Percentiles rank a stretch among this genome's conserved stretches.
Conservation (phyloP, 805 yeast genomes). For the Teunomyces atbi region DNA sequence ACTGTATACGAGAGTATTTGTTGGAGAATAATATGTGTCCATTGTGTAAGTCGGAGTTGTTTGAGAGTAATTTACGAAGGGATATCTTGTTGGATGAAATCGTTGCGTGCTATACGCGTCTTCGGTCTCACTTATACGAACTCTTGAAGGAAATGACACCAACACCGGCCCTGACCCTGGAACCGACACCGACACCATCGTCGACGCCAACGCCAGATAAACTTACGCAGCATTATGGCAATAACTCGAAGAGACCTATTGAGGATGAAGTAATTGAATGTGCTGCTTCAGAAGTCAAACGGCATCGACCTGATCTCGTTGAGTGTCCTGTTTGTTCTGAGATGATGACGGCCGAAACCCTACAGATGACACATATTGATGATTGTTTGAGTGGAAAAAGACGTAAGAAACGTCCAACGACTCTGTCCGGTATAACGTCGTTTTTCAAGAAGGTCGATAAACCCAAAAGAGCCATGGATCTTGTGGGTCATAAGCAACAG, state of each 20-base stretch:
- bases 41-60: slow-evolving; percentile 65
- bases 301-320: slow-evolving; percentile 29
- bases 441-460: slow-evolving; percentile 23
- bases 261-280: slow-evolving; percentile 17
- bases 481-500: slow-evolving; percentile 24
- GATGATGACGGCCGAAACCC: slow-evolving; percentile 50
- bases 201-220: background rate
- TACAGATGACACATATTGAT: slow-evolving; percentile 64
- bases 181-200: slow-evolving; percentile 4
- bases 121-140: slow-evolving; percentile 42
- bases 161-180: slow-evolving; percentile 1
- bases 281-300: slow-evolving; percentile 9
- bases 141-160: slow-evolving; percentile 15
- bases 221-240: background rate
- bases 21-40: slow-evolving; percentile 69
- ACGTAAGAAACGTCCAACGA: slow-evolving; percentile 10
- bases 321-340: slow-evolving; percentile 69
- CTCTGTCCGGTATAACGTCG: slow-evolving; percentile 25
- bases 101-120: slow-evolving; percentile 47
- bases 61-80: slow-evolving; percentile 66
- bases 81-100: slow-evolving; percentile 73
- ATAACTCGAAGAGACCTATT: background rate
- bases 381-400: slow-evolving; percentile 46
- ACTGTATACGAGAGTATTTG: slow-evolving; percentile 75
- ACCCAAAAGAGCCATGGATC: slow-evolving; percentile 3